Base-by-base conservation (phyloP, 257 asterid genomes). In the Plantago elongata region DNA sequence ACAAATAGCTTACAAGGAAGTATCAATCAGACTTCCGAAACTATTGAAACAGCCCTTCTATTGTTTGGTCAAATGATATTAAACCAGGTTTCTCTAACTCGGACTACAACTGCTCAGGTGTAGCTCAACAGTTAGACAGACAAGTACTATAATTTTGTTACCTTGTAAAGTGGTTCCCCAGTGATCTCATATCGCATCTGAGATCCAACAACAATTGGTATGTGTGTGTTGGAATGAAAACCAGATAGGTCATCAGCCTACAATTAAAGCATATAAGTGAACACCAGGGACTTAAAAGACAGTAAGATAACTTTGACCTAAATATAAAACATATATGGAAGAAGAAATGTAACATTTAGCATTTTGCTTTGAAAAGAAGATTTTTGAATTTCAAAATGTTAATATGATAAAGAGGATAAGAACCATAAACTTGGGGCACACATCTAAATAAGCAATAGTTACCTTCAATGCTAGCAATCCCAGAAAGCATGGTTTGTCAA, bases 401-500 rank as follows among this genome's bases (percentile, higher is more conserved):
- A 52, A 52, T 30, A 16, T 18, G 30, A 52, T 37, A 52, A 17
- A 52, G 40, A 34, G 40, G 40, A 16, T 27, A 11, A 38, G 4
- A 43, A 13, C 9, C 9, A 34, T 17, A 17, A 27, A 50, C 27
- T 48, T 37, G 40, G 11, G 61, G 58, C 15, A 54, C 44, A 63
- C 48, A 45, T 64, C 50, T 34, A 43, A 58, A 65, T 42, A 27
- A 47, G 15, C 46, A 44, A 57, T 62, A 75, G 54, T 37, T 66
- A 92, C 99, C 99, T 92, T 77, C 62, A 92, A 13, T 13, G 99
- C 99, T 18, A 92, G 83, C 77, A 81, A 64, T 46, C 99, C 99
- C 64, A 92, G 85, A 69, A 92, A 92, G 72, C 99, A 92, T n/a
- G 99, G 99, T 75, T 92, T 89, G 84, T 92, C 99, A 62, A 92